Conservation (phyloP, 257 asterid species). For the Osmanthus fragrans region DNA sequence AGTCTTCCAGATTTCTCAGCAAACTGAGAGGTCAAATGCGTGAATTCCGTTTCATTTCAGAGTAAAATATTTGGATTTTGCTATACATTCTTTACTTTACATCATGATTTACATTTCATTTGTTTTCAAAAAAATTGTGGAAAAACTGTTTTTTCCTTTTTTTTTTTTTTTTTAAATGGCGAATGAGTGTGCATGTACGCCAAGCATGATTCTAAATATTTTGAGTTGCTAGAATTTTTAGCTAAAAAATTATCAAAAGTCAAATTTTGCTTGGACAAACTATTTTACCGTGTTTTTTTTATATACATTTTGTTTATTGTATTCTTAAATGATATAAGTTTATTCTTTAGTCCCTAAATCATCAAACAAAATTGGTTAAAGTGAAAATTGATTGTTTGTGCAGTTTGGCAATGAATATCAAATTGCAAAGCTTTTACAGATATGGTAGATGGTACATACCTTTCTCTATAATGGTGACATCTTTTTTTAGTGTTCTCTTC, state of each 20-base stretch:
- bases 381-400: constrained; percentile 10
- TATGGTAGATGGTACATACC: constrained; percentile 48
- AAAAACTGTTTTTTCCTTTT: too few relatives aligned
- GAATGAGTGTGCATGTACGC: too few relatives aligned
- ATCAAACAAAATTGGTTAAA: background rate
- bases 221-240: background rate
- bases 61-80: background rate
- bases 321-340: background rate
- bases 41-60: background rate
- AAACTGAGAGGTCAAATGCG: constrained; percentile 22
- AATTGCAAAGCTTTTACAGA: constrained; percentile 25
- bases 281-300: background rate
- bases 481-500: constrained; percentile 31
- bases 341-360: background rate
- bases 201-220: background rate
- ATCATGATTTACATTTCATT: too few relatives aligned
- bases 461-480: constrained; percentile 45
- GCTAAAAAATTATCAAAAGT: background rate
- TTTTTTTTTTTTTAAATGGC: too few relatives aligned
- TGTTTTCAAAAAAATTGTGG: too few relatives aligned
- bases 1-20: constrained; percentile 19
- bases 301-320: background rate
- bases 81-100: too few relatives aligned
- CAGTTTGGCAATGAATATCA: constrained; percentile 18
- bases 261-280: background rate